Percentiles rank a stretch among this genome's conserved stretches.
Conservation (phyloP, 208 protist species). For the Leishmania arabica region DNA sequence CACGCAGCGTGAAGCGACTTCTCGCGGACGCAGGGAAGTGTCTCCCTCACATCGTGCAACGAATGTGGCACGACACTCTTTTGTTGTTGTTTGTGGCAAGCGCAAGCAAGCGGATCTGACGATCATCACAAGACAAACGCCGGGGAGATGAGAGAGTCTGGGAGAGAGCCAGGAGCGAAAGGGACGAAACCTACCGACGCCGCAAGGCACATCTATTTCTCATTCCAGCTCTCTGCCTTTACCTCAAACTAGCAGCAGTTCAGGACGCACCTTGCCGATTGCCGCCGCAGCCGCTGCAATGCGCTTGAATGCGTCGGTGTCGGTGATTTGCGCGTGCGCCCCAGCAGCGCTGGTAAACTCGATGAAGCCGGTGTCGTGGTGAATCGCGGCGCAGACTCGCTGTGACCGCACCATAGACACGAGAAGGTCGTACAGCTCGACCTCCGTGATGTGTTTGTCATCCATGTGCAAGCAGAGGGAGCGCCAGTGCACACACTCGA, state of each 20-base stretch:
- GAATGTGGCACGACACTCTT: too few species aligned
- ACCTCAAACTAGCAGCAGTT: slow-evolving; percentile 5
- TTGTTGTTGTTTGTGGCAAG: neutral
- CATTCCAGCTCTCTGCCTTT: neutral
- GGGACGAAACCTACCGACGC: too few species aligned
- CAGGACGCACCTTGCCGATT: slow-evolving; percentile 5
- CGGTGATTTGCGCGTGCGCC: slow-evolving; percentile 2
- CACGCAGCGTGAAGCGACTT: neutral
- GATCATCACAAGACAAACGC: neutral
- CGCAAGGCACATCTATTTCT: neutral
- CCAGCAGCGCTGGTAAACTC: slow-evolving; percentile 11
- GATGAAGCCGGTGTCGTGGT: slow-evolving; percentile 33
- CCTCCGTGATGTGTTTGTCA: slow-evolving; percentile 19
- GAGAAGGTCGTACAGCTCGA: slow-evolving; percentile 25
- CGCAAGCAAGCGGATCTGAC: neutral
- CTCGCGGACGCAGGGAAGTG: neutral
- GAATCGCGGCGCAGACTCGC: slow-evolving; percentile 18
- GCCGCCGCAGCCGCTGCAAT: slow-evolving; percentile 11
- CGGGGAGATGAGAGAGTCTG: neutral
- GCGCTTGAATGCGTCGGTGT: slow-evolving; percentile 20
- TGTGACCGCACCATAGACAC: slow-evolving; percentile 25
- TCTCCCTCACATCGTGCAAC: neutral
- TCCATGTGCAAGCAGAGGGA: slow-evolving; percentile 33
- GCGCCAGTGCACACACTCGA: slow-evolving; percentile 33
- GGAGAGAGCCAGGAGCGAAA: neutral